Conservation (phyloP, 2,329 filamentous ascomycete species). For the Hypoxylon sp. region DNA sequence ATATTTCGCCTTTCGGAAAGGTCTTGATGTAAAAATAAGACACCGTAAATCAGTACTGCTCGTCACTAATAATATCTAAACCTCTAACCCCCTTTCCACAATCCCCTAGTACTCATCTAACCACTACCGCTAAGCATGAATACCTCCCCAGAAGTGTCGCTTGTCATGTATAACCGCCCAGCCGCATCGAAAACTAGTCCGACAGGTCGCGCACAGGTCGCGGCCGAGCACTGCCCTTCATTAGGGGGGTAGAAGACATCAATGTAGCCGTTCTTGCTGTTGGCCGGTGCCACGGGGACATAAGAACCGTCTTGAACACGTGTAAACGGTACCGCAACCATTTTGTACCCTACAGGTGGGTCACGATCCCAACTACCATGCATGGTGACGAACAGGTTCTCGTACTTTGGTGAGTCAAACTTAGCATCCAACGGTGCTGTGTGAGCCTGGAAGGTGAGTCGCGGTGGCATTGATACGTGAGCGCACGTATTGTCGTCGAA, state of each 20-base stretch:
- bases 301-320: slow-evolving; percentile 45
- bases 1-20: neutral
- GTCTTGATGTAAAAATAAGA: neutral
- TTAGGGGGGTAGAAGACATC: slow-evolving; percentile 65
- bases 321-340: slow-evolving; percentile 54
- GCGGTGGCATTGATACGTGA: slow-evolving; percentile 53
- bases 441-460: slow-evolving; percentile 68
- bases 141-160: slow-evolving; percentile 66
- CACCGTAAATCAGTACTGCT: neutral
- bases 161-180: slow-evolving; percentile 67
- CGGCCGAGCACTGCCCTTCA: slow-evolving; percentile 59
- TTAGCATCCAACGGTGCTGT: slow-evolving; percentile 74
- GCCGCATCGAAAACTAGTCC: slow-evolving; percentile 58
- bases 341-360: slow-evolving; percentile 55
- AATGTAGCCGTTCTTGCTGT: slow-evolving; percentile 58
- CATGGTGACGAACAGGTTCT: slow-evolving; percentile 70
- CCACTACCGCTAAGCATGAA: slow-evolving; percentile 43
- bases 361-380: slow-evolving; percentile 68
- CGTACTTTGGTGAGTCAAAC: slow-evolving; percentile 66
- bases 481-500: slow-evolving; percentile 49
- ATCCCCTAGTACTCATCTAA: no score
- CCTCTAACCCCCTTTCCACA: slow-evolving; percentile 1
- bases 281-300: slow-evolving; percentile 48
- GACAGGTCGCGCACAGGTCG: slow-evolving; percentile 65
- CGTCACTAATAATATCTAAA: neutral